Evolutionary conservation across 306 rosid species (phyloP), one percentile per base, ranked within the genome.

Genomic region (Gastrolobium villosum): DNA sequence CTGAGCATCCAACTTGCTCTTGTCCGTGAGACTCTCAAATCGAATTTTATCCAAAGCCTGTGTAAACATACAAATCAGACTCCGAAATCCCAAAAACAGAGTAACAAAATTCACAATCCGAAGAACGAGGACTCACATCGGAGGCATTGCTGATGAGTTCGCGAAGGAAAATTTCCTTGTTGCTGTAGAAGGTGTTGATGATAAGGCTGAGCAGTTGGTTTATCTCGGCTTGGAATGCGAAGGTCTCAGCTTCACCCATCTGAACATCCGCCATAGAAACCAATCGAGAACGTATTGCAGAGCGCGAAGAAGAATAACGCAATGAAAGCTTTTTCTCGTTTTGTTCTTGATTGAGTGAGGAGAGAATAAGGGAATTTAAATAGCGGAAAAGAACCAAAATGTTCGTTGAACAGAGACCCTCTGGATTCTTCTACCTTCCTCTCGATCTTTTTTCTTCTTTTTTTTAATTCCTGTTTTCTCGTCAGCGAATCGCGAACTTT

Each of bases 1-100:
- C 10, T 89, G 90, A 10, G 79, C 80, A 6, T 87, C 90, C 2
- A 87, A 81, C 49, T 89, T 89, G 60, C 80, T 82, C 86, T 89
- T 86, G 36, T 89, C 93, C 0, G 89, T 89, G 5, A 89, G 76
- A 13, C 93, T 49, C 87, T 89, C 91, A 2, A 76, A 87, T 59
- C 91, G 83, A 39, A 89, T 89, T 60, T 84, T 89, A 50, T 87
- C 90, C 90, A 89, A 46, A 10, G 93, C 93, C 93, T 89, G 11
- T 0, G 26, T 0, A 4, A 30, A 45, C 14, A 76, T 4, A 48
- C 20, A 35, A 35, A n/a, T 31, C 14, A 57, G 31, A 44, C 1
- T 1, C 35, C 40, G 3, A 6, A 50, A 26, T 14, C 28, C 34
- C 3, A n/a, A 30, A 11, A 9, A 53, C 26, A 36, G 49, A 65